Conservation (phyloP, 176 grass and related monocot species). For the Zea luxurians region DNA sequence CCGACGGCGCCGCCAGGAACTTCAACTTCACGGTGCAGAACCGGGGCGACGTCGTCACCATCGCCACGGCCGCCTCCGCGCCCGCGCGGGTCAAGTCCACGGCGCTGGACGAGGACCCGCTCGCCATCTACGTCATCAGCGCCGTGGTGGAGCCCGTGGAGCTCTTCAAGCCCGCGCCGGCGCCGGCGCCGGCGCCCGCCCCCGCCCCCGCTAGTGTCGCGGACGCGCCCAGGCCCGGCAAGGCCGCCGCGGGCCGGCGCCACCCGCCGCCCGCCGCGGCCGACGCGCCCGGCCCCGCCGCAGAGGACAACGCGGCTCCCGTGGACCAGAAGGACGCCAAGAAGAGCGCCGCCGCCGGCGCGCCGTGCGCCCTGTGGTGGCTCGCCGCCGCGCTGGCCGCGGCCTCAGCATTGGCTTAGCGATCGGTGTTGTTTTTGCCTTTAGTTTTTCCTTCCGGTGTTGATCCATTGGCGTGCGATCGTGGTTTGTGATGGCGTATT, state of each 20-base stretch:
- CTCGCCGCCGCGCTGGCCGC: conserved; percentile 20
- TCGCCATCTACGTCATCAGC: conserved; percentile 63
- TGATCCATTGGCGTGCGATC: conserved; percentile 39
- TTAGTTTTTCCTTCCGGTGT: background rate
- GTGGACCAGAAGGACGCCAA: conserved; percentile 51
- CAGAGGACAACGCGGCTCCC: background rate
- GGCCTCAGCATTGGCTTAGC: conserved; percentile 20
- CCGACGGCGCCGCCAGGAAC: conserved; percentile 62
- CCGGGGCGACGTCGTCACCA: conserved; percentile 67
- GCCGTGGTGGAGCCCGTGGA: conserved; percentile 67
- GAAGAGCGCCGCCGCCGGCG: conserved; percentile 38
- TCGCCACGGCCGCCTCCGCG: conserved; percentile 40
- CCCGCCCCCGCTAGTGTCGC: background rate
- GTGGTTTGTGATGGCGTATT: conserved; percentile 42
- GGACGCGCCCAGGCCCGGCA: conserved; percentile 42
- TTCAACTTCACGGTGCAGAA: conserved; percentile 86
- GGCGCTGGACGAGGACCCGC: conserved; percentile 52
- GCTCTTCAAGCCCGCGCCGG: conserved; percentile 55
- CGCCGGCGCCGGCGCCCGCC: conserved; percentile 41
- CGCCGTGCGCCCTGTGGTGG: conserved; percentile 34
- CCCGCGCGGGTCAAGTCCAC: conserved; percentile 50
- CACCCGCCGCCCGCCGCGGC: conserved; percentile 33
- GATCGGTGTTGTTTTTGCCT: background rate
- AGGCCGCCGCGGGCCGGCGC: conserved; percentile 9
- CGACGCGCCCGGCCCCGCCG: conserved; percentile 49